Evolutionary conservation across 1,284 basidiomycete genomes (phyloP), one percentile per base, ranked within the genome.

Genomic region (Puccinia novopanici): DNA sequence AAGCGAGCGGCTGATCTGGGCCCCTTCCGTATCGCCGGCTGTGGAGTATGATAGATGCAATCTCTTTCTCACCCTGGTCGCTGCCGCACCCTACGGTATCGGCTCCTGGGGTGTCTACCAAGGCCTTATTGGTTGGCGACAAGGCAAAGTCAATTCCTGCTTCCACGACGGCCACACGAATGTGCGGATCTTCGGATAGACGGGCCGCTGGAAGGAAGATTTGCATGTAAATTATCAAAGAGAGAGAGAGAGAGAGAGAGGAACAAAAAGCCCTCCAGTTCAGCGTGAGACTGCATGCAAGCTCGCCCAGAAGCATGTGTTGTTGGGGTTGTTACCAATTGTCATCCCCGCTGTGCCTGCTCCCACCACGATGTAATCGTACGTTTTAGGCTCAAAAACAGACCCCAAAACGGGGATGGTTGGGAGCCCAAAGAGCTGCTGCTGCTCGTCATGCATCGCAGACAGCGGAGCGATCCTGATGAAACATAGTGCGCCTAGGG

Each of bases 141-240:
- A 75, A 19, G 13, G n/a, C 74, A 75, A 50, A 75, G 45, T 75
- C 74, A 59, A 70, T 27, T 75, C 84, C 84, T 10, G 84, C 84
- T 81, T 85, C 84, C 59, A 85, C 81, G 15, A 85, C 83, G 80
- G 83, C 84, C 68, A 85, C 84, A 50, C 74, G 77, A 81, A 84
- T 82, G 77, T 82, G 82, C 40, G 82, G 82, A 27, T 80, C 61
- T 74, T 85, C 84, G 52, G 84, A 84, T 40, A 85, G 83, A 61
- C 55, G 27, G 27, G 27, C n/a, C 30, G 54, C 54, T n/a, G 9
- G 54, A 55, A 57, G 27, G 24, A 57, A 57, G 17, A 48, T 48
- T 13, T 48, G 8, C 45, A 54, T 48, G 34, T 34, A 34, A 34
- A 34, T 34, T 4, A 34, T 34, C 34, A 34, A 34, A 34, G 34